These are phyloP conservation scores for Dryas drummondii DNA, from an alignment of 306 rosid genomes.

Conservation along the genomic window DNA sequence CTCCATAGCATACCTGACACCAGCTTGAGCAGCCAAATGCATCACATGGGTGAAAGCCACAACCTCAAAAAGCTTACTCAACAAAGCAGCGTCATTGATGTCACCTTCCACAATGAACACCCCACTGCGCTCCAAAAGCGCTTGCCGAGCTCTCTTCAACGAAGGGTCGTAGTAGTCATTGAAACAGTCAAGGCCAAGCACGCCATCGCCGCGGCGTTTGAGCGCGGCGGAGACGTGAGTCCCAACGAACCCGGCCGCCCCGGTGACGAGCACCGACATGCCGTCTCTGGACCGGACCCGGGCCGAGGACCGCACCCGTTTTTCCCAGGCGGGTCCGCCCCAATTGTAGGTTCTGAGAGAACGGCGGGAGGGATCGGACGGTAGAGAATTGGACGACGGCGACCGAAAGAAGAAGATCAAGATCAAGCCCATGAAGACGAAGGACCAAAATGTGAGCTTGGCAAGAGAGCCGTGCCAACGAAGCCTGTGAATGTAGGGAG, in stretches of 20 bases:
- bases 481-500: constrained; percentile 61
- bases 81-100: constrained; percentile 66
- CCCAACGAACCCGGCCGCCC: constrained; percentile 92
- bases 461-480: constrained; percentile 78
- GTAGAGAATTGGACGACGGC: constrained; percentile 44
- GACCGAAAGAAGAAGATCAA: constrained; percentile 79
- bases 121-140: constrained; percentile 74
- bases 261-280: constrained; percentile 77
- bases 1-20: constrained; percentile 99
- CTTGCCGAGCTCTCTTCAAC: constrained; percentile 78
- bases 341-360: constrained; percentile 66
- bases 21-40: constrained; percentile 99
- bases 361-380: constrained; percentile 77
- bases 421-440: constrained; percentile 69
- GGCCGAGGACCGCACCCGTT: constrained; percentile 69
- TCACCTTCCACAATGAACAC: constrained; percentile 92
- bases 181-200: constrained; percentile 74
- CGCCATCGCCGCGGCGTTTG: constrained; percentile 91
- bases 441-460: constrained; percentile 79
- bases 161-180: constrained; percentile 87
- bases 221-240: constrained; percentile 88
- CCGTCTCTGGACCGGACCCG: constrained; percentile 65
- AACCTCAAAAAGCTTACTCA: constrained; percentile 86
- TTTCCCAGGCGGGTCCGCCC: constrained; percentile 96
- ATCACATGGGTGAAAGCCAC: constrained; percentile 92